Base-by-base conservation (phyloP, 257 asterid species). In the Plantago major region DNA sequence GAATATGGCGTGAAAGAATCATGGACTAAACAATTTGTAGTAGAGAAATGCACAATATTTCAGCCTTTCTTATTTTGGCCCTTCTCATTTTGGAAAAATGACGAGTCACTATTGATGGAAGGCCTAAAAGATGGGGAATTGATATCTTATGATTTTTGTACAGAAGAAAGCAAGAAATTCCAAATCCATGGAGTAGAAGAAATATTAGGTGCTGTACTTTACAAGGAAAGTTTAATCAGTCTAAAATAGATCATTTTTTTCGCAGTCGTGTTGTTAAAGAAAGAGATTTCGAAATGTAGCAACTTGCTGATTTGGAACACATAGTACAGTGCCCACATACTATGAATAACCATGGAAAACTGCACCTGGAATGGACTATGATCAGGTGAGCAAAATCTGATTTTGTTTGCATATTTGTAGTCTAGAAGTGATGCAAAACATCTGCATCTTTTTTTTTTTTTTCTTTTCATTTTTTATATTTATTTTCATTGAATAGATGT, bases 21-120 rank as follows among this genome's bases (percentile, higher is more conserved):
- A 5, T 62, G 66, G 66, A 63, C 13, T 28, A 63, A 63, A 63
- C 67, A 38, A 15, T 52, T 49, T 37, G 47, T 22, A 11, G 8
- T 18, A 5, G 67, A 30, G 17, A 38, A 19, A 14, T 0, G 17
- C 15, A 2, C 11, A 2, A 14, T 49, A 0, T 2, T 1, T 12
- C 3, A n/a, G 17, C 19, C 58, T 16, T 13, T 49, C 9, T 5
- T 19, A 30, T 16, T 1, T 12, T 7, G 22, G 17, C 19, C 58
- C 16, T 13, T 49, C 9, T 5, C 18, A 30, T 16, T 11, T 10
- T 49, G 47, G 67, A 38, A 63, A 42, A 50, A 38, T 12, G 47
- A 50, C 42, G 10, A 16, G 55, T 37, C 3, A 14, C 10, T 63
- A 11, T 10, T 63, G 11, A 2, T 48, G 38, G 42, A 50, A 11